These are phyloP conservation scores for Suillus occidentalis DNA, from an alignment of 768 basidiomycete genomes.

Conservation along the genomic window DNA sequence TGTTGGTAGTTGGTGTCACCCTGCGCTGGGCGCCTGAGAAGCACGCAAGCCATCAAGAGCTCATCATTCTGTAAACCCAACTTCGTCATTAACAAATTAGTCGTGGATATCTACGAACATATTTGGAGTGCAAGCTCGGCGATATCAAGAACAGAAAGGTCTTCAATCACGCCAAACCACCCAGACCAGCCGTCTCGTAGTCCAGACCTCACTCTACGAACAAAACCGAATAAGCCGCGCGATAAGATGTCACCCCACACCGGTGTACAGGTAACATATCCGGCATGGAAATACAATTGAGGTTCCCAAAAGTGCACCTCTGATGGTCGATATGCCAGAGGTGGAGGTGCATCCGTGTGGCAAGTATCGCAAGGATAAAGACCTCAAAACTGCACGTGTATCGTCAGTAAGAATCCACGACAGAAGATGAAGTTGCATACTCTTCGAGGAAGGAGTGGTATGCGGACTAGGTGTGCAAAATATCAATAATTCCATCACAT, in stretches of 20 bases:
- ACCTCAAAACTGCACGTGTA: neutral
- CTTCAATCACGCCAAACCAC: neutral
- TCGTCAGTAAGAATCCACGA: neutral
- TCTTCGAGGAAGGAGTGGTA: neutral
- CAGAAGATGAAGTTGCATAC: neutral
- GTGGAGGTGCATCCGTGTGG: neutral
- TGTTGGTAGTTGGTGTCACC: too few species aligned
- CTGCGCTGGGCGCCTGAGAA: neutral
- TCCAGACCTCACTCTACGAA: neutral
- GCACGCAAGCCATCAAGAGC: neutral
- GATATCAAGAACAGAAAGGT: neutral
- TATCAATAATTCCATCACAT: neutral
- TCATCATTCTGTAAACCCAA: neutral
- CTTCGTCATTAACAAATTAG: neutral
- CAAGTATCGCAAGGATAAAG: neutral
- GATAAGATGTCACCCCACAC: neutral
- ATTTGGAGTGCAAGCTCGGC: neutral
- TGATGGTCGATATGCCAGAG: neutral
- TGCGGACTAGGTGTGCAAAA: neutral
- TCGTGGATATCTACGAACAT: neutral
- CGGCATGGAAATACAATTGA: neutral
- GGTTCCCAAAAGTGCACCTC: fast-evolving
- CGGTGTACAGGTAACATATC: neutral
- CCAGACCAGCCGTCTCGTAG: neutral
- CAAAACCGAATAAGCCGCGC: neutral